These are phyloP conservation scores for Leucocoprinus birnbaumii DNA, from an alignment of 768 basidiomycete genomes.

Conservation along the genomic window DNA sequence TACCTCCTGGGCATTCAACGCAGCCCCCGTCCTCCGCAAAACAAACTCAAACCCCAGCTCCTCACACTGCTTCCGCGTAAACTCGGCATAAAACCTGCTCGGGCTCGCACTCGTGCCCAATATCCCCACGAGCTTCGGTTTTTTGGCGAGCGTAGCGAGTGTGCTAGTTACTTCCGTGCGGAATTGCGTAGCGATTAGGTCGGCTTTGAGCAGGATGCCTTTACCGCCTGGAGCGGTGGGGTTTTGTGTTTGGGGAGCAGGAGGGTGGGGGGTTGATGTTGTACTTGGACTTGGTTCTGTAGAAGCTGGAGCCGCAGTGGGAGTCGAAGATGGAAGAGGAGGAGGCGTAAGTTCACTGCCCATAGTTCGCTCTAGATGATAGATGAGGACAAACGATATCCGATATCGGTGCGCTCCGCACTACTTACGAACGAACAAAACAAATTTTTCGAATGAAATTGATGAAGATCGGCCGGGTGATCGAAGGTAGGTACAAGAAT, in stretches of 20 bases:
- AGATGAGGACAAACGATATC: no score
- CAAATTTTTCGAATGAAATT: no score
- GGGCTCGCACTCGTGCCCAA: slow-evolving; percentile 82
- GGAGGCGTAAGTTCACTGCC: no score
- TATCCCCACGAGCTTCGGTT: slow-evolving; percentile 87
- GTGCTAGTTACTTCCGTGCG: slow-evolving; percentile 61
- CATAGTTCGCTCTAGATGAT: no score
- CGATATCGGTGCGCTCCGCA: no score
- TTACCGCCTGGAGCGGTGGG: slow-evolving; percentile 39
- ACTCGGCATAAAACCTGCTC: slow-evolving; percentile 82
- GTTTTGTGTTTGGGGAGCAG: neutral
- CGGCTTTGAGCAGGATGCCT: slow-evolving; percentile 78
- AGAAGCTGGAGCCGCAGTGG: no score
- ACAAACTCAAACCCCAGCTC: slow-evolving; percentile 87
- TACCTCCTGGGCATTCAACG: slow-evolving; percentile 51
- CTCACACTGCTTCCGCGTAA: slow-evolving; percentile 89
- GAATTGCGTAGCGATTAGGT: slow-evolving; percentile 69
- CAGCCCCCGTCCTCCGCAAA: slow-evolving; percentile 68
- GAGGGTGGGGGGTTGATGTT: no score
- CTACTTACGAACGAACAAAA: no score
- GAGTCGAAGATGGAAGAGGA: no score
- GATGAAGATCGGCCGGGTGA: no score
- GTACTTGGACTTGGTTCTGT: no score
- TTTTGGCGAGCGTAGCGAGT: slow-evolving; percentile 31
- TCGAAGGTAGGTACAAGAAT: no score